phyloP scores from a whole-genome alignment of 2,329 filamentous ascomycete species.

The Karstenula rhodostoma region DNA sequence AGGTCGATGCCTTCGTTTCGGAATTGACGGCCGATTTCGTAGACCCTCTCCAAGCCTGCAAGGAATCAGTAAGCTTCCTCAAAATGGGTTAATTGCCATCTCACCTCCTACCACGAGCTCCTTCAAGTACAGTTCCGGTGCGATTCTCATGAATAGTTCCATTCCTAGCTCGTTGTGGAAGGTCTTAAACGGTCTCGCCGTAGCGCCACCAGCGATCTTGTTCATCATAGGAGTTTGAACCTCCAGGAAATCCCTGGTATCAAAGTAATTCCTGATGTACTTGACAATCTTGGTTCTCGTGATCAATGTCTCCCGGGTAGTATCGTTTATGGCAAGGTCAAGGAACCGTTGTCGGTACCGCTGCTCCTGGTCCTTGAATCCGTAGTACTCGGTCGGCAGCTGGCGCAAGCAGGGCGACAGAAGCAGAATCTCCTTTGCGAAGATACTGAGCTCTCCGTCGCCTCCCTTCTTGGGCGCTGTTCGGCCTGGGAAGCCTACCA shows the following conservation, averaged over 20 bases:
- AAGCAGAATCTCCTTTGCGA: constrained; percentile 84
- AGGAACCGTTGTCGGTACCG: constrained; percentile 93
- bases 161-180: constrained; percentile 96
- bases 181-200: constrained; percentile 92
- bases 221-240: constrained; percentile 97
- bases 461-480: constrained; percentile 90
- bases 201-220: constrained; percentile 92
- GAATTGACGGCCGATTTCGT: constrained; percentile 95
- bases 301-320: constrained; percentile 81
- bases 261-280: constrained; percentile 64
- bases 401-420: constrained; percentile 91
- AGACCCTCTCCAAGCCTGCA: constrained; percentile 82
- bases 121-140: constrained; percentile 96
- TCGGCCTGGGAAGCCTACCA: constrained; percentile 82
- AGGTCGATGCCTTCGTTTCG: constrained; percentile 90
- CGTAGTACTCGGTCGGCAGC: constrained; percentile 74
- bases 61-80: constrained; percentile 3
- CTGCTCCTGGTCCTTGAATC: constrained; percentile 94
- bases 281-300: constrained; percentile 87
- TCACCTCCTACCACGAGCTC: constrained; percentile 84
- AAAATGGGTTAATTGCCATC: background rate
- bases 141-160: constrained; percentile 93
- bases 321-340: constrained; percentile 96
- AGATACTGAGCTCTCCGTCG: constrained; percentile 92
- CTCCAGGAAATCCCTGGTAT: constrained; percentile 77